These are phyloP conservation scores for Paracamarosporium sp. DNA, from an alignment of 2,329 filamentous ascomycete genomes.

Conservation along the genomic window DNA sequence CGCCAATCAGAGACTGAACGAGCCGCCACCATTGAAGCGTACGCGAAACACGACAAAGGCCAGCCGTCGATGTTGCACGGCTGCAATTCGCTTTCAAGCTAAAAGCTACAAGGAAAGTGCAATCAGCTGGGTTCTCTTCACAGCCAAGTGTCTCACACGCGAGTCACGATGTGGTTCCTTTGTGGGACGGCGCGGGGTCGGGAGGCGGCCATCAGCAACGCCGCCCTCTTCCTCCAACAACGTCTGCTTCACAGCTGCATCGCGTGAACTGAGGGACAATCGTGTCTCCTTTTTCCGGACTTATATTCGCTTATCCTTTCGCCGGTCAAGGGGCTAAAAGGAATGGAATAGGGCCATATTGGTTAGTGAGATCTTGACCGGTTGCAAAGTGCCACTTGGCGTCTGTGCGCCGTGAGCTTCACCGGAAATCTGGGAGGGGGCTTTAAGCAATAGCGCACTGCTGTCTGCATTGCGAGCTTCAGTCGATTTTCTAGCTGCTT, in stretches of 20 bases:
- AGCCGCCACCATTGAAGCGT: background rate
- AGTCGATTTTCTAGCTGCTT: constrained; percentile 1
- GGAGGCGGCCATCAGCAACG: background rate
- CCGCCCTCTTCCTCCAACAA: background rate
- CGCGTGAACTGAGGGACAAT: background rate
- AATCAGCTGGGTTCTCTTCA: background rate
- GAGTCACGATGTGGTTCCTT: background rate
- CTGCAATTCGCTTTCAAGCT: background rate
- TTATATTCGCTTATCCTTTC: background rate
- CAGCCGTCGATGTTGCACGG: background rate
- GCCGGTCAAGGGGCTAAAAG: constrained; percentile 1
- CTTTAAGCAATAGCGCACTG: constrained; percentile 8
- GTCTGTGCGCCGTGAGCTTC: constrained; percentile 4
- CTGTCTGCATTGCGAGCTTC: background rate
- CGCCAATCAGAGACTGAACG: background rate
- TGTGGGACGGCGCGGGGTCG: background rate
- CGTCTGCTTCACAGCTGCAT: background rate
- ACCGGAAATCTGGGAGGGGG: constrained; percentile 4
- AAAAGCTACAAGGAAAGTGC: background rate
- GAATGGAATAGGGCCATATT: background rate
- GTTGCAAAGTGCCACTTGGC: constrained; percentile 5
- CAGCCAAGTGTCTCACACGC: background rate
- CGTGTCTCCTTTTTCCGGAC: background rate
- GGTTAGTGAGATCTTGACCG: constrained; percentile 6
- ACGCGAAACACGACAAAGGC: background rate